phyloP scores from a whole-genome alignment of 192 early-diverging fungal genomes.

The Backusella tuberculispora region DNA sequence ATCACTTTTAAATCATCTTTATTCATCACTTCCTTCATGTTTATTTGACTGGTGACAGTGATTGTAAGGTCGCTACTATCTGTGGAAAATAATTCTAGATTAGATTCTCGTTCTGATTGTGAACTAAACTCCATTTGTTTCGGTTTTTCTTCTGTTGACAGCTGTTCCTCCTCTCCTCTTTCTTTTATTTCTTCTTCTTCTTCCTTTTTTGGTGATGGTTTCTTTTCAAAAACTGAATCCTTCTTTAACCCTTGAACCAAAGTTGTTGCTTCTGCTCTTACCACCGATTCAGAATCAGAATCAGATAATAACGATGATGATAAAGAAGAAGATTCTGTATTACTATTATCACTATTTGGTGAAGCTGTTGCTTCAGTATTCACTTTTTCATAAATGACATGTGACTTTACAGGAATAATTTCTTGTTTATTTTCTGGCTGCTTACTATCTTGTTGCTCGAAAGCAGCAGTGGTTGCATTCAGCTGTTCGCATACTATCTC shows the following conservation, averaged over 20 bases:
- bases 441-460: not conserved
- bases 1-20: constrained; percentile 6
- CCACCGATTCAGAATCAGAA: not conserved
- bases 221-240: not conserved
- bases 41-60: not conserved
- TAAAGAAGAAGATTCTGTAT: not conserved
- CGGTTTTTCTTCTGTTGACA: not conserved
- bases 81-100: too few relatives aligned
- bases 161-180: not conserved
- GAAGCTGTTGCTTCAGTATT: not conserved
- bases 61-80: not conserved
- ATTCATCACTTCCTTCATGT: not conserved
- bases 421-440: not conserved
- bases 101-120: not conserved
- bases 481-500: not conserved
- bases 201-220: not conserved
- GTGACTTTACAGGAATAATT: too few relatives aligned
- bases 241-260: not conserved
- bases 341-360: not conserved
- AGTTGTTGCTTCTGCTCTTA: not conserved
- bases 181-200: not conserved
- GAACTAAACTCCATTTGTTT: not conserved
- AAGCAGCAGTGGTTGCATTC: not conserved
- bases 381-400: not conserved
- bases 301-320: not conserved